A percentile compares a stretch with the other conserved stretches of the same genome.
phyloP scores from a whole-genome alignment of 1,284 basidiomycete species.

The Sanghuangporus sanghuang region DNA sequence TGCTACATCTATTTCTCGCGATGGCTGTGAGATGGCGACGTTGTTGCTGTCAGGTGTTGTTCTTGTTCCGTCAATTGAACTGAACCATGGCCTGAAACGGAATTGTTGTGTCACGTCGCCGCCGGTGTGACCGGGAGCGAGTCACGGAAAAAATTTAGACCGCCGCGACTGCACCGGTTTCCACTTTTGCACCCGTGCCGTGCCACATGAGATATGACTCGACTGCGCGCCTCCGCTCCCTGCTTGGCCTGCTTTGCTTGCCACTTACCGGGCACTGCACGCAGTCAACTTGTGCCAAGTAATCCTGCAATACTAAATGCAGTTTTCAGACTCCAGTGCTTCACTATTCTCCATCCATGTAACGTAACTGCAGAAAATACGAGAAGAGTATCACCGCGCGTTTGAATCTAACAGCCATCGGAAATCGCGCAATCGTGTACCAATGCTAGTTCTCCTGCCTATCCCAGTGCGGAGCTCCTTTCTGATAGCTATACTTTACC shows the following conservation, averaged over 20 bases:
- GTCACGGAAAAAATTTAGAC: background rate
- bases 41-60: background rate
- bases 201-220: background rate
- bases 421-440: background rate
- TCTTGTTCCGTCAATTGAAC: background rate
- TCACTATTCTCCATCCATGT: background rate
- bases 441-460: background rate
- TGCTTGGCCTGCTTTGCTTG: background rate
- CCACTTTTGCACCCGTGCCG: background rate
- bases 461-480: background rate
- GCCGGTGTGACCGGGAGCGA: constrained; percentile 5
- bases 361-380: background rate
- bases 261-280: background rate
- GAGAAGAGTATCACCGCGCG: background rate
- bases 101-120: background rate
- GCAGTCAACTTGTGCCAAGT: background rate
- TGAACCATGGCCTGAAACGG: background rate
- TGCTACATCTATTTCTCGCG: background rate
- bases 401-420: background rate
- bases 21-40: background rate
- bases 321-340: background rate
- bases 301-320: background rate
- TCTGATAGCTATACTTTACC: background rate
- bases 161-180: background rate
- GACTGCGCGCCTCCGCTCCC: background rate